Percentiles rank a stretch among this genome's conserved stretches.
Evolutionary conservation across 169 alveolate genomes (phyloP).

Genomic region (Miamiensis avidus): DNA sequence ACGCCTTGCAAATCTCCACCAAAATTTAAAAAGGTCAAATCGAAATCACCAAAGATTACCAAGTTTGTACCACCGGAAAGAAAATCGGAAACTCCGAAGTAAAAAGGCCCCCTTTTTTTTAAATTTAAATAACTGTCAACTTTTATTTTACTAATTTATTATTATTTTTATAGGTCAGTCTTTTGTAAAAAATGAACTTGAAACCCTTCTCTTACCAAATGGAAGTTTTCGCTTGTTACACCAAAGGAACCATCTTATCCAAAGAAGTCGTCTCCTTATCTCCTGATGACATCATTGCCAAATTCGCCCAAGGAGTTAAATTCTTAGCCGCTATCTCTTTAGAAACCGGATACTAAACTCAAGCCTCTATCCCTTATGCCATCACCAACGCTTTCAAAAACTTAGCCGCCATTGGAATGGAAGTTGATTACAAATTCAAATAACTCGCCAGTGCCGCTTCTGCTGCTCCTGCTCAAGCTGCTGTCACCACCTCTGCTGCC

Average conservation of each 20-base stretch:
- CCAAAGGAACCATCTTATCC: constrained; percentile 93
- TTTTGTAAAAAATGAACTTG: constrained; percentile 95
- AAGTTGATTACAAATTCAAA: constrained; percentile 93
- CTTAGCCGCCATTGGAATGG: constrained; percentile 95
- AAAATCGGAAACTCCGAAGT: constrained; percentile 97
- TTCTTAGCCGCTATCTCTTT: constrained; percentile 95
- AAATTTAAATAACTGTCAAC: no score
- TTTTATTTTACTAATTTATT: no score
- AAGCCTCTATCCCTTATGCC: constrained; percentile 95
- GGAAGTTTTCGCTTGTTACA: constrained; percentile 92
- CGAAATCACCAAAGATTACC: constrained; percentile 95
- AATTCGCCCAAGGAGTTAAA: constrained; percentile 87
- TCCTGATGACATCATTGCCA: constrained; percentile 88
- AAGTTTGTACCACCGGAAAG: constrained; percentile 93
- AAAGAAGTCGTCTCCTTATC: constrained; percentile 96
- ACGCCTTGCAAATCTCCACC: constrained; percentile 98
- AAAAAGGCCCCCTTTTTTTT: no score
- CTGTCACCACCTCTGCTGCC: constrained; percentile 75
- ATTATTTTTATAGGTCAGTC: no score
- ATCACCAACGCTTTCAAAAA: constrained; percentile 96
- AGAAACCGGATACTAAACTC: constrained; percentile 93
- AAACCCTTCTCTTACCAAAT: constrained; percentile 98
- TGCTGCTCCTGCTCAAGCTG: constrained; percentile 80
- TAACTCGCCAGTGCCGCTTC: constrained; percentile 92
- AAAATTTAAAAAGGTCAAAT: constrained; percentile 98